Conservation (phyloP, 2,329 filamentous ascomycete species). For the Neonectria coccinea region DNA sequence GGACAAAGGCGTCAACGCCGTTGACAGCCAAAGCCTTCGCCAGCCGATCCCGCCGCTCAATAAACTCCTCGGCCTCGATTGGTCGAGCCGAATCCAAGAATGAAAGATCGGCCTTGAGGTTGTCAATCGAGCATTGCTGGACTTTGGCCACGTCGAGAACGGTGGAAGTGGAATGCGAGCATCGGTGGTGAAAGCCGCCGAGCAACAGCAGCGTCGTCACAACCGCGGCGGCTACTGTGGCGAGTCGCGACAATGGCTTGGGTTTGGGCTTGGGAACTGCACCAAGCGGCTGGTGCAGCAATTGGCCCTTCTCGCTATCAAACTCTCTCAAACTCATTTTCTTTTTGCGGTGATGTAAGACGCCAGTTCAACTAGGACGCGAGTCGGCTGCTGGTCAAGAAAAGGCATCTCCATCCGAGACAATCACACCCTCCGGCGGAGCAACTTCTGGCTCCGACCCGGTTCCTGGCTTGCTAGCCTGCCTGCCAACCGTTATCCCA, state of each 20-base stretch:
- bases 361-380: not conserved
- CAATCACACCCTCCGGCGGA: slow-evolving; percentile 4
- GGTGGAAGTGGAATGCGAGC: slow-evolving; percentile 9
- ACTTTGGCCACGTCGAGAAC: slow-evolving; percentile 31
- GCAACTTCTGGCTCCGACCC: slow-evolving; percentile 16
- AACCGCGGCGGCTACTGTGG: slow-evolving; percentile 13
- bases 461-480: not conserved
- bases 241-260: slow-evolving; percentile 15
- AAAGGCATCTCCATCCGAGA: slow-evolving; percentile 19
- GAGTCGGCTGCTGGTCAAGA: slow-evolving; percentile 10
- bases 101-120: slow-evolving; percentile 60
- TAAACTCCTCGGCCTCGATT: slow-evolving; percentile 63
- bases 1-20: slow-evolving; percentile 67
- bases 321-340: slow-evolving; percentile 4
- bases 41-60: slow-evolving; percentile 66
- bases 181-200: slow-evolving; percentile 17
- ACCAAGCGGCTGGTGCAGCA: slow-evolving; percentile 16
- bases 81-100: slow-evolving; percentile 63
- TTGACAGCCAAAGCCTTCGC: slow-evolving; percentile 65
- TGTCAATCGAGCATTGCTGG: slow-evolving; percentile 63
- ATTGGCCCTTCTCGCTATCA: slow-evolving; percentile 23
- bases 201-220: slow-evolving; percentile 16
- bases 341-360: not conserved
- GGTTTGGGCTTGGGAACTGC: not conserved
- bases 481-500: not conserved